phyloP scores from a whole-genome alignment of 305 asterid genomes.

The Coffea humblotiana region DNA sequence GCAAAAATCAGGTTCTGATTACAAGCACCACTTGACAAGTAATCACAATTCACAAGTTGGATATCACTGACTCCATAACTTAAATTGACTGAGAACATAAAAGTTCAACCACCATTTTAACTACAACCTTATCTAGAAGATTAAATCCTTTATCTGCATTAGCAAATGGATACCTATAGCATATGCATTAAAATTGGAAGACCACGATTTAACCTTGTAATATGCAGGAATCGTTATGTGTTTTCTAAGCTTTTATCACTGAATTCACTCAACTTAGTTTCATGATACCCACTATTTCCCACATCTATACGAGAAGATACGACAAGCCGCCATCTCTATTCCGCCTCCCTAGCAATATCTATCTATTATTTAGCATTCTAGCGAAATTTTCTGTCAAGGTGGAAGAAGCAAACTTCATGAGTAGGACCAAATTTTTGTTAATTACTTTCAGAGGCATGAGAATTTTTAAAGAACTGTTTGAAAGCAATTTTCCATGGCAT shows the following conservation, averaged over 20 bases:
- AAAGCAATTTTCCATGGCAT: neutral
- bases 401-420: neutral
- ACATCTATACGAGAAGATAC: neutral
- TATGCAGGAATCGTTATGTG: neutral
- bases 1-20: neutral
- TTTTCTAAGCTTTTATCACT: neutral
- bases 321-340: neutral
- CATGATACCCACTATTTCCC: neutral
- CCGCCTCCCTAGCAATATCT: neutral
- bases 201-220: neutral
- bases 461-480: no score
- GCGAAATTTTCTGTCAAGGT: neutral
- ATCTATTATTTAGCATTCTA: neutral
- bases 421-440: no score
- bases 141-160: neutral
- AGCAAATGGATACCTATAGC: neutral
- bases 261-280: neutral
- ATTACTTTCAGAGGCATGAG: no score
- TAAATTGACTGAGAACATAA: neutral
- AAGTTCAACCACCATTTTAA: neutral
- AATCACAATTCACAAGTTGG: conserved; percentile 1
- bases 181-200: neutral
- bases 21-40: neutral
- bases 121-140: neutral
- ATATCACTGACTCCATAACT: neutral